Percentiles rank a stretch among this genome's conserved stretches.
Evolutionary conservation across 768 basidiomycete species (phyloP).

Genomic region (Hydnum rufescens): DNA sequence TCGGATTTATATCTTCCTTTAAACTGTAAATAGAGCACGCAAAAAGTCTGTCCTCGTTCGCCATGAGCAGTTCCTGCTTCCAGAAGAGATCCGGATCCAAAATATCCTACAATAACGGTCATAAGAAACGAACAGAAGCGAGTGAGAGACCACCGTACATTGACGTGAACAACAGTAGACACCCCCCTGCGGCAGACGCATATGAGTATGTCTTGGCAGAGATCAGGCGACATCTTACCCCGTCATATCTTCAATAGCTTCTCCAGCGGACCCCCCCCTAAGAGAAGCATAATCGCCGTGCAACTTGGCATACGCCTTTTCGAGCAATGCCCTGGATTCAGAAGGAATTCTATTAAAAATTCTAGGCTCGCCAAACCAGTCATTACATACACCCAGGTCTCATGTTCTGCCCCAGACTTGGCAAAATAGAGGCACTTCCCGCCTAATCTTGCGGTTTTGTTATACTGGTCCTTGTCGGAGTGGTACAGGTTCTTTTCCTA

Average conservation of each 20-base stretch:
- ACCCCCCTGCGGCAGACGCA: conserved; percentile 5
- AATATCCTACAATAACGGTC: conserved; percentile 22
- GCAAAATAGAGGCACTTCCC: conserved; percentile 32
- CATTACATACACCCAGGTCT: conserved; percentile 29
- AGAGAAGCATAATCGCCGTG: conserved; percentile 32
- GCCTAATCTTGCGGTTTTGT: conserved; percentile 26
- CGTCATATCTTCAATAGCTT: conserved; percentile 38
- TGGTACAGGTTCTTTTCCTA: conserved; percentile 29
- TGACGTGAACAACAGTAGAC: conserved; percentile 4
- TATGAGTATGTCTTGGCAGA: not conserved
- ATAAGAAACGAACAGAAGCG: not conserved
- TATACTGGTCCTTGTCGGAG: conserved; percentile 29
- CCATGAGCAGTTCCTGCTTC: conserved; percentile 31
- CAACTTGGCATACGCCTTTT: conserved; percentile 39
- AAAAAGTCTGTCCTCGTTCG: conserved; percentile 33
- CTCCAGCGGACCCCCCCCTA: conserved; percentile 24
- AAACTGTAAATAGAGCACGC: conserved; percentile 25
- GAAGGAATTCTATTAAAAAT: not conserved
- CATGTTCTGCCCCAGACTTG: conserved; percentile 22
- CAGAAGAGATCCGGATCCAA: conserved; percentile 32
- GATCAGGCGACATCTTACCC: conserved; percentile 22
- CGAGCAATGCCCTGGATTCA: conserved; percentile 24
- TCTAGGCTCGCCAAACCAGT: not conserved
- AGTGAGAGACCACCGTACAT: not conserved
- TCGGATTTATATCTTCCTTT: conserved; percentile 3